Base-by-base conservation (phyloP, 495 filamentous ascomycete species). In the Cercophora scortea region DNA sequence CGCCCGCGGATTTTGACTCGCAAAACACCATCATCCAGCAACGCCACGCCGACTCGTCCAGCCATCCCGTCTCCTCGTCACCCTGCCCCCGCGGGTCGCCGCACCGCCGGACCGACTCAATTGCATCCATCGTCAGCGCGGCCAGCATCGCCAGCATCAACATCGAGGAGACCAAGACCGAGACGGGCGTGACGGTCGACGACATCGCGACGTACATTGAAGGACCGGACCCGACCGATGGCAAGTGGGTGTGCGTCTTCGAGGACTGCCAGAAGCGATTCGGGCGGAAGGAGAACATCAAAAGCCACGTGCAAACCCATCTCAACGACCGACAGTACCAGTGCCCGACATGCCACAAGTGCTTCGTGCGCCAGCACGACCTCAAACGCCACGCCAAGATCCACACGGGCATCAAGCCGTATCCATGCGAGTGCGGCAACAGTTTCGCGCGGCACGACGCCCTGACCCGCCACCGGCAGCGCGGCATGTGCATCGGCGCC, bases 311-410 rank as follows among this genome's bases (percentile, higher is more conserved):
- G 42, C 93, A 98, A 67, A 96, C 93, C 1, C 93, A 98, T 63
- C 84, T 98, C 50, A 91, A 91, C 56, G 94, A 97, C 57, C 80
- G 94, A 32, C 94, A 95, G 63, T 98, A 84, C 70, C 81, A 84
- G 61, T 98, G 93, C 65, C 85, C 88, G 46, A 79, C 85, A 18
- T 98, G 93, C 70, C 76, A 83, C 19, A 96, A 96, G 67, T 89
- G 88, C 66, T 98, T 98, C 61, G 94, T 97, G 53, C 84, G 93
- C 25, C 90, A 93, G 55, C 94, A 98, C 64, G 93, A 98, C 63
- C 81, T 97, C 51, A 98, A 97, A 69, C 85, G 93, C 17, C 93
- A 98, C 63, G 83, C 90, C 58, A 96, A 96, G 71, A 97, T 96
- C 50, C 93, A 98, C 69, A 90, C 84, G 16, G 89, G 89, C 38